phyloP scores from a whole-genome alignment of 1,284 basidiomycete genomes.

The Peniophora sp. region DNA sequence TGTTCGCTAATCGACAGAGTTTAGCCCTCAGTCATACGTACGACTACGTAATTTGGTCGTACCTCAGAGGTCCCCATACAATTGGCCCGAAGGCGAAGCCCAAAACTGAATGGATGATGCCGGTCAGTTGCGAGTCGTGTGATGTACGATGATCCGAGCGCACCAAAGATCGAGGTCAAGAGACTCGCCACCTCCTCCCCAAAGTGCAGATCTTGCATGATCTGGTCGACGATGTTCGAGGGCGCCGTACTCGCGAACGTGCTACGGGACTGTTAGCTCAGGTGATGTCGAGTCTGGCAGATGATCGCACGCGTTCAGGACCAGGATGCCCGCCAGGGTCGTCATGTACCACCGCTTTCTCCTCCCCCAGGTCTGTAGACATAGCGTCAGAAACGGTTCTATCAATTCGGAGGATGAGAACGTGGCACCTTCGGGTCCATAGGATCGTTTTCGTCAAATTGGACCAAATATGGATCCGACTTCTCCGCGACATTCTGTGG shows the following conservation, averaged over 20 bases:
- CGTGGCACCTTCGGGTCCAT: constrained; percentile 36
- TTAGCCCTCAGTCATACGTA: neutral
- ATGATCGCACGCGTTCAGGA: constrained; percentile 64
- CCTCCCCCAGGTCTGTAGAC: constrained; percentile 46
- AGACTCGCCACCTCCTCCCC: neutral
- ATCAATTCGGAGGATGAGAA: too few relatives aligned
- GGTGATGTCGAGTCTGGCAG: too few relatives aligned
- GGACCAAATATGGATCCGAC: constrained; percentile 30
- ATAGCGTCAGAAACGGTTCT: neutral
- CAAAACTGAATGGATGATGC: neutral
- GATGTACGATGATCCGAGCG: neutral
- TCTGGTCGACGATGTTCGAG: neutral
- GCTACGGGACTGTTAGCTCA: constrained; percentile 9
- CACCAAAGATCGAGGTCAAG: neutral
- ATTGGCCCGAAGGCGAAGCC: neutral
- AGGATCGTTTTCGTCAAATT: constrained; percentile 28
- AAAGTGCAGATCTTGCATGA: neutral
- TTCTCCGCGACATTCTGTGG: constrained; percentile 11
- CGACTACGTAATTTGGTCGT: constrained; percentile 28
- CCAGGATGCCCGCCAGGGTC: constrained; percentile 46
- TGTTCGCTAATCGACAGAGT: constrained; percentile 28
- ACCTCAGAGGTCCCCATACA: constrained; percentile 52
- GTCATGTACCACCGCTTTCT: constrained; percentile 63
- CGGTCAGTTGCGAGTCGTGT: neutral
- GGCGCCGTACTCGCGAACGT: neutral